Base-by-base conservation (phyloP, 176 grass and related monocot species). In the Ensete glaucum region DNA sequence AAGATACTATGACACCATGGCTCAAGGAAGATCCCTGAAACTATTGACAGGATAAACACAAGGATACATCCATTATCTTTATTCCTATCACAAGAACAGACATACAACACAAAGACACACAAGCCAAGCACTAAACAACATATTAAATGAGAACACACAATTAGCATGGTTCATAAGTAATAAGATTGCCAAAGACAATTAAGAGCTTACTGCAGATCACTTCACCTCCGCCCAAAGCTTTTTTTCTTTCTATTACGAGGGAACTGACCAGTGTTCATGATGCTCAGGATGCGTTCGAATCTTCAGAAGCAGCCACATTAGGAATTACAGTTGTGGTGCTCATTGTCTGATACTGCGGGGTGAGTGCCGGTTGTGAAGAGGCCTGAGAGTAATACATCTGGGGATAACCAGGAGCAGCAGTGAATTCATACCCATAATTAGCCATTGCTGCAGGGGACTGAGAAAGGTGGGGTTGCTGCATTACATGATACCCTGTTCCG, bases 361-460 rank as follows among this genome's bases (percentile, higher is more conserved):
- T 72, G 82, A 89, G 67, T 52, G 85, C 62, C 49, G 83, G 81
- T 6, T 81, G 83, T 21, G 84, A 20, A 9, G 81, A 67, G 25
- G 88, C 88, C 53, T 93, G 95, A 0, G 95, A 93, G 79, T 85
- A 89, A 80, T 84, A 89, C 65, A 98, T 78, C 62, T 89, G 93
- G 6, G 76, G 20, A 0, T 87, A 83, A 0, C 53, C 24, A 0
- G 90, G 88, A 86, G 90, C 88, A 43, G 19, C 7, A 20, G 82
- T 78, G 72, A 83, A 88, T 64, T 98, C 94, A 49, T 98, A 98
- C 11, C 86, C 88, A 59, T 78, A 98, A 71, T 88, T 92, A 21
- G 78, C 65, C 75, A 87, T 75, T 71, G 78, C 69, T 0, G 74
- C 58, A 11, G 81, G 27, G 68, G 88, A 78, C 71, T 60, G 0